Base-by-base conservation (phyloP, 352 stramenopile genomes). In the Thraustotheca clavata region DNA sequence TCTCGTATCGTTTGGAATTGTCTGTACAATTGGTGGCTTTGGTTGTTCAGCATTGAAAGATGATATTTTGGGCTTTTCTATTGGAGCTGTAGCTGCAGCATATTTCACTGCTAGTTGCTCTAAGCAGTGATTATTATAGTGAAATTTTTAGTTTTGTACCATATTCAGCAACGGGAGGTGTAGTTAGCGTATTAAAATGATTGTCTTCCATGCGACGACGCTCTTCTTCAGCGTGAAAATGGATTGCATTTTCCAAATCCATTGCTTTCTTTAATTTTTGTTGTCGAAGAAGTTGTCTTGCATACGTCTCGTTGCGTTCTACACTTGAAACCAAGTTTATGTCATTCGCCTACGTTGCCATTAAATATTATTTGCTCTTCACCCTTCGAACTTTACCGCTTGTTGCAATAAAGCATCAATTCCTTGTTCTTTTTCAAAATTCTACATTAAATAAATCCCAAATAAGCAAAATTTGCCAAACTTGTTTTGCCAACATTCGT, bases 341-440 rank as follows among this genome's bases (percentile, higher is more conserved):
- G 67, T 90, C 80, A 36, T 89, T 80, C 7, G 63, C 77, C 83
- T 92, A 66, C 36, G 8, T 35, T 6, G 20, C 32, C n/a, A n/a
- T n/a, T n/a, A 32, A 50, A 3, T 16, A 22, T 60, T 8, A 29
- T 8, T 49, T 18, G 18, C 8, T 18, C 49, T 62, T 27, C 39
- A 4, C 18, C 1, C 20, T 54, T 38, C 26, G 39, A 16, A 20
- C 36, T 49, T 2, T 62, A 94, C 82, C 63, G 80, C 87, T 69
- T 85, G 79, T 3, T 69, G 71, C 46, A 94, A 86, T 38, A 91
- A 67, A 52, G 83, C 73, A 27, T 85, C 76, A 1, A 91, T 48
- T 9, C 71, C 84, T 38, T 87, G 80, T 46, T 91, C 82, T 29
- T 87, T 89, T 39, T 93, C 80, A 70, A 91, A 93, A 8, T 75